Evolutionary conservation across 768 basidiomycete genomes (phyloP).

Genomic region (Rhodosporidiobolus sp.): DNA sequence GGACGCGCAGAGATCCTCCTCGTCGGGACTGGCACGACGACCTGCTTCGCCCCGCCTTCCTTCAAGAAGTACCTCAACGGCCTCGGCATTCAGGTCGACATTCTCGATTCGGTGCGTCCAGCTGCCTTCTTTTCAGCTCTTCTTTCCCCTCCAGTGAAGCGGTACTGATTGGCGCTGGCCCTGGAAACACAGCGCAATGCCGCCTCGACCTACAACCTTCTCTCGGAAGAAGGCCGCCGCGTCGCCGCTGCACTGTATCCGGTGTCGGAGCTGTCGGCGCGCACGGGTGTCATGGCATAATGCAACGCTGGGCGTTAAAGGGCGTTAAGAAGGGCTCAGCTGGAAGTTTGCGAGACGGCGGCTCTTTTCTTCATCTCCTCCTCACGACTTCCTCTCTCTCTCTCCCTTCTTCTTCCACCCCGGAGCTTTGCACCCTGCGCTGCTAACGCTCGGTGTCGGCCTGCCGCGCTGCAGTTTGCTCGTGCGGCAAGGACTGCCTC

Average conservation of each 20-base stretch:
- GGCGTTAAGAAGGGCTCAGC: background rate
- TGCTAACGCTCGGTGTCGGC: too few relatives aligned
- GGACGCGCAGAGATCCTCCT: conserved; percentile 70
- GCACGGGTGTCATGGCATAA: conserved; percentile 24
- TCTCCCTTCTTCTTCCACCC: too few relatives aligned
- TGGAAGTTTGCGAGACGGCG: too few relatives aligned
- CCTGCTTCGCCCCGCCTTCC: conserved; percentile 65
- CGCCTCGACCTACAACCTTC: conserved; percentile 89
- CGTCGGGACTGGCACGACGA: conserved; percentile 75
- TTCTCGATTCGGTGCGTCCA: conserved; percentile 74
- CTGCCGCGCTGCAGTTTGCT: too few relatives aligned
- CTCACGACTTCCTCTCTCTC: too few relatives aligned
- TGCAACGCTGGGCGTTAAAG: background rate
- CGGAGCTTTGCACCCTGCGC: too few relatives aligned
- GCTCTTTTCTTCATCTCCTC: background rate
- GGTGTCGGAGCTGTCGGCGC: conserved; percentile 30
- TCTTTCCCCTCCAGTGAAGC: conserved; percentile 45
- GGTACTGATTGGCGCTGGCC: background rate
- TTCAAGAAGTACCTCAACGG: conserved; percentile 66
- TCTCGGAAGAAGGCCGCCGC: conserved; percentile 86
- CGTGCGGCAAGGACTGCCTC: too few relatives aligned
- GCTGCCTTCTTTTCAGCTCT: background rate
- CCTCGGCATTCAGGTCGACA: conserved; percentile 80
- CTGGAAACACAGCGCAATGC: conserved; percentile 65
- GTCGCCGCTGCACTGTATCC: conserved; percentile 90